Conservation (phyloP, 805 yeast species). For the Saccharomycopsis olivae region DNA sequence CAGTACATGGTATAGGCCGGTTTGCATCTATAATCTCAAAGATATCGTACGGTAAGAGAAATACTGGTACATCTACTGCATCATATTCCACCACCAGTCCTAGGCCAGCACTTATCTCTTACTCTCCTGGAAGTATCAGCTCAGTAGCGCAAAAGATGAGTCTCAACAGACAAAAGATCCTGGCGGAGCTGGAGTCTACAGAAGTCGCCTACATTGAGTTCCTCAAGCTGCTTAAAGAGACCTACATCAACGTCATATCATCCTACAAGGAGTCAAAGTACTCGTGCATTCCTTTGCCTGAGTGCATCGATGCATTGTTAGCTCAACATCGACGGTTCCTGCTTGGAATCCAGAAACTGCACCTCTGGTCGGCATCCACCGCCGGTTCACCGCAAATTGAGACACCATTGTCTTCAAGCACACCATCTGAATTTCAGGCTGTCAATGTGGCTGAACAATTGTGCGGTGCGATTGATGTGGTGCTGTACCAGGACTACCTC, state of each 20-base stretch:
- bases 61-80: not conserved
- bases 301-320: conserved; percentile 21
- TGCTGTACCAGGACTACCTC: conserved; percentile 28
- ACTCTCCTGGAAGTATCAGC: conserved; percentile 14
- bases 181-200: conserved; percentile 40
- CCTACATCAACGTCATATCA: conserved; percentile 32
- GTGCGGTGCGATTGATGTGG: conserved; percentile 23
- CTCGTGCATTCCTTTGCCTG: conserved; percentile 27
- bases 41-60: too few species aligned
- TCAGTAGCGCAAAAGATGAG: conserved; percentile 19
- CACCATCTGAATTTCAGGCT: not conserved
- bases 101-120: conserved; percentile 8
- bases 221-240: conserved; percentile 31
- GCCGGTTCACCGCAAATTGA: not conserved
- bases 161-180: conserved; percentile 22
- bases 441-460: conserved; percentile 1
- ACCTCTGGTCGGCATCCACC: conserved; percentile 7
- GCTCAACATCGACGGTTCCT: conserved; percentile 26
- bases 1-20: too few species aligned
- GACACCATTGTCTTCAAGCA: not conserved
- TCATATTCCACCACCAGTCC: conserved; percentile 2
- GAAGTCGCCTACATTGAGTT: conserved; percentile 39
- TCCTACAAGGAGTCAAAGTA: conserved; percentile 24
- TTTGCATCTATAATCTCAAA: too few species aligned
- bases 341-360: conserved; percentile 20